A percentile compares a stretch with the other conserved stretches of the same genome.
Conservation (phyloP, 2,329 filamentous ascomycete genomes). For the Hymenoscyphus repandus region DNA sequence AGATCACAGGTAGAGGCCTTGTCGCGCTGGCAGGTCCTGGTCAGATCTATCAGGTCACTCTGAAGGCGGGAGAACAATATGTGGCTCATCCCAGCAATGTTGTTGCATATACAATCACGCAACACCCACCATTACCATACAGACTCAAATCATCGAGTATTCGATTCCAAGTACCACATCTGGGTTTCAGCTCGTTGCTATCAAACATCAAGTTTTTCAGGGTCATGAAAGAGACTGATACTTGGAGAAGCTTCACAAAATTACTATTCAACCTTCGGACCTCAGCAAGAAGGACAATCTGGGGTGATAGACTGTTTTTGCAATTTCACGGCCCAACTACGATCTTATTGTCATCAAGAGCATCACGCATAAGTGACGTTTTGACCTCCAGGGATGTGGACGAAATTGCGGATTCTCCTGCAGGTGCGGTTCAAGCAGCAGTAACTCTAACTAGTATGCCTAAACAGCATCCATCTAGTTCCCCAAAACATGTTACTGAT, state of each 20-base stretch:
- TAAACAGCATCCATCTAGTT: constrained; percentile 25
- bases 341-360: constrained; percentile 84
- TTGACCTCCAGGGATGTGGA: constrained; percentile 76
- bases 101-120: constrained; percentile 78
- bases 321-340: constrained; percentile 84
- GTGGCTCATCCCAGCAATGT: constrained; percentile 88
- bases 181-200: constrained; percentile 57
- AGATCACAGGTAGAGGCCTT: constrained; percentile 81
- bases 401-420: constrained; percentile 79
- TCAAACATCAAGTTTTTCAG: constrained; percentile 69
- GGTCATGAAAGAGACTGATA: constrained; percentile 63
- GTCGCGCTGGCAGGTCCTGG: constrained; percentile 80
- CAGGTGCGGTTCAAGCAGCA: constrained; percentile 62
- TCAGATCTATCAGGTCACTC: constrained; percentile 79
- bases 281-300: constrained; percentile 74
- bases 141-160: constrained; percentile 74
- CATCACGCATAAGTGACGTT: constrained; percentile 69
- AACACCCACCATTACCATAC: constrained; percentile 73
- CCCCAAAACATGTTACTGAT: constrained; percentile 28
- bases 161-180: constrained; percentile 69
- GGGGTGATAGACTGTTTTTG: constrained; percentile 89
- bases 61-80: constrained; percentile 82
- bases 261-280: constrained; percentile 67
- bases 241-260: constrained; percentile 66
- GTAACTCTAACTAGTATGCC: constrained; percentile 42